Evolutionary conservation across 352 stramenopile species (phyloP).

Genomic region (Blastocystis sp.): DNA sequence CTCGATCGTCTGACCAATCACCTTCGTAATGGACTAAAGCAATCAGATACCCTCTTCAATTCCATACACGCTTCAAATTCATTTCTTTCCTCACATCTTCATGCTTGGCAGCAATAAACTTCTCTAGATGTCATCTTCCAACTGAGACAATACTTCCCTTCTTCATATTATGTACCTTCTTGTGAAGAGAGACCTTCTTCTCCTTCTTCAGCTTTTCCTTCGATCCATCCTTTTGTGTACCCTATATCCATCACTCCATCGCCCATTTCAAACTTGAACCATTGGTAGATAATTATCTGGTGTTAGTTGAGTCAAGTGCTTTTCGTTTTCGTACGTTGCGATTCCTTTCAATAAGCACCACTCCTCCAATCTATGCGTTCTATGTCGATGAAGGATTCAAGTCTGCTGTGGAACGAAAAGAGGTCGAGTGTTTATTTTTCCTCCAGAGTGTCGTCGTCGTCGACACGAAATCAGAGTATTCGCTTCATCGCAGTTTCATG

Average conservation of each 20-base stretch:
- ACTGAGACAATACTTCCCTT: background rate
- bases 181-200: conserved; percentile 1
- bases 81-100: conserved; percentile 23
- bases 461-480: too few relatives aligned
- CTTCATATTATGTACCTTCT: conserved; percentile 16
- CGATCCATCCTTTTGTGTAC: conserved; percentile 12
- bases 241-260: background rate
- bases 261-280: conserved; percentile 18
- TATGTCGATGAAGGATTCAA: too few relatives aligned
- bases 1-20: conserved; percentile 51
- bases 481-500: background rate
- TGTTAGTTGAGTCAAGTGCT: too few relatives aligned
- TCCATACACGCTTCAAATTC: conserved; percentile 1
- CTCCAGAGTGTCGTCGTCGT: too few relatives aligned
- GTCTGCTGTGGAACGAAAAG: too few relatives aligned
- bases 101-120: conserved; percentile 34
- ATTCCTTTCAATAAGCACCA: too few relatives aligned
- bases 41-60: background rate
- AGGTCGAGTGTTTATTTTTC: too few relatives aligned
- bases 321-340: too few relatives aligned
- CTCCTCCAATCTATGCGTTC: too few relatives aligned
- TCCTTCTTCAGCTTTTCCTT: conserved; percentile 6
- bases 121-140: background rate
- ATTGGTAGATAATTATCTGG: too few relatives aligned
- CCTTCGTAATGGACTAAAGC: conserved; percentile 44